Evolutionary conservation across 139 green algal genomes (phyloP), one percentile per base, ranked within the genome.

Genomic region (Micractinium sp.): DNA sequence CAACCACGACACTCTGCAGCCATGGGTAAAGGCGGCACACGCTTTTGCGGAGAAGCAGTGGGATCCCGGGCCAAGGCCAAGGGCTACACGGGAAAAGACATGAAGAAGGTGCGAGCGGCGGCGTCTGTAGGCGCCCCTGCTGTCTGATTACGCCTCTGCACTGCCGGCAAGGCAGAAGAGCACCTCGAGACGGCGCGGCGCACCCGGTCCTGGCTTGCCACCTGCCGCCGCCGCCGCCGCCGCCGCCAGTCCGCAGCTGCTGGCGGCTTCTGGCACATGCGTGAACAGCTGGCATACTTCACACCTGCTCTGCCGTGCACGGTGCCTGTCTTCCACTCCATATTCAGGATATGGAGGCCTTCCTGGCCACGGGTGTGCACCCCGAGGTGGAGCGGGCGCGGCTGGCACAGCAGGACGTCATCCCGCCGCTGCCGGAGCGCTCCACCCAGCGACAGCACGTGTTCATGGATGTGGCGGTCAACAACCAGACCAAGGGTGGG

Each of bases 381-480:
- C 88, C 93, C 16, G 92, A 92, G 36, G 73, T 93, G 60, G 89
- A 90, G 74, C 66, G 47, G 16, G 63, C 33, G 1, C 89, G 86
- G 63, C 60, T 66, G n/a, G 53, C 75, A 74, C 61, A 87, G 77
- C 60, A 81, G 60, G 61, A 83, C 25, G 25, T 60, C 27, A 76
- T 95, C 35, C 89, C 91, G 23, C 73, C 88, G 18, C 84, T 97
- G 56, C 95, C 95, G 5, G 92, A 95, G 47, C 75, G 79, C 20
- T 90, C 93, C 85, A 74, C 82, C 0, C 81, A 92, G 69, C 90
- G 95, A 2, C 92, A 91, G 0, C 93, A 95, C 38, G 83, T 96
- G 4, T 97, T 96, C 81, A 61, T 96, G 69, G 93, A 97, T 79
- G 83, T 96, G 0, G 66, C 80, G 1, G 66, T 94, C 25, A 90